Conservation (phyloP, 257 asterid species). For the Solanum phureja region DNA sequence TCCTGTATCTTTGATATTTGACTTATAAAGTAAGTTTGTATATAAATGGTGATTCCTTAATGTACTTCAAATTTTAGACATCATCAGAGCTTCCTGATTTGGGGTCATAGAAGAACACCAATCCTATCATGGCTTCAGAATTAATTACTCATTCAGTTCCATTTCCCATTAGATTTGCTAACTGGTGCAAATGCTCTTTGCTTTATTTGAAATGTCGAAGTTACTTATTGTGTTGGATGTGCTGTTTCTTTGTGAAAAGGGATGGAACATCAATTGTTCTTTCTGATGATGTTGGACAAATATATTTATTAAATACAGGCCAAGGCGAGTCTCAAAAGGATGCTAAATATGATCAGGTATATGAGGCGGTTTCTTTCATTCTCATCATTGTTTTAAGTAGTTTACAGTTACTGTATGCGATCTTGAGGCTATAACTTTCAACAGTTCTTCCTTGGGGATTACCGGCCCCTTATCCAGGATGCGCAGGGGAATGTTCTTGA, state of each 20-base stretch:
- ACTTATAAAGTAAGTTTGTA: neutral
- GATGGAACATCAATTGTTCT: slow-evolving; percentile 99
- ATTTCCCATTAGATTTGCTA: neutral
- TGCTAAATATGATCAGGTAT: slow-evolving; percentile 97
- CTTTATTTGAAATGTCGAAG: neutral
- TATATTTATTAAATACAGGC: slow-evolving; percentile 87
- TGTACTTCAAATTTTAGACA: neutral
- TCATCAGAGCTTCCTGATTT: neutral
- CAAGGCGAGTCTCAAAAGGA: slow-evolving; percentile 96
- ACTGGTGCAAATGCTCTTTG: neutral
- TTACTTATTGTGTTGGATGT: neutral
- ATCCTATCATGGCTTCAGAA: neutral
- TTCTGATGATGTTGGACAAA: slow-evolving; percentile 96
- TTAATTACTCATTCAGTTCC: slow-evolving; percentile 1
- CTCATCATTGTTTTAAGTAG: neutral
- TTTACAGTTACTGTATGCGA: neutral
- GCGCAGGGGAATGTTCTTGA: slow-evolving; percentile 75
- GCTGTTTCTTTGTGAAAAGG: slow-evolving; percentile 42
- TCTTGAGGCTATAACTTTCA: slow-evolving; percentile 23
- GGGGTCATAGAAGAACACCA: neutral
- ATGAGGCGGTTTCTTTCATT: neutral
- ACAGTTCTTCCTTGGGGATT: slow-evolving; percentile 99
- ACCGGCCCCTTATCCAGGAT: slow-evolving; percentile 85
- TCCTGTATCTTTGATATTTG: neutral
- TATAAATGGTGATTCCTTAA: neutral